Evolutionary conservation across 2,329 filamentous ascomycete species (phyloP).

Genomic region (Sporothrix protearum): DNA sequence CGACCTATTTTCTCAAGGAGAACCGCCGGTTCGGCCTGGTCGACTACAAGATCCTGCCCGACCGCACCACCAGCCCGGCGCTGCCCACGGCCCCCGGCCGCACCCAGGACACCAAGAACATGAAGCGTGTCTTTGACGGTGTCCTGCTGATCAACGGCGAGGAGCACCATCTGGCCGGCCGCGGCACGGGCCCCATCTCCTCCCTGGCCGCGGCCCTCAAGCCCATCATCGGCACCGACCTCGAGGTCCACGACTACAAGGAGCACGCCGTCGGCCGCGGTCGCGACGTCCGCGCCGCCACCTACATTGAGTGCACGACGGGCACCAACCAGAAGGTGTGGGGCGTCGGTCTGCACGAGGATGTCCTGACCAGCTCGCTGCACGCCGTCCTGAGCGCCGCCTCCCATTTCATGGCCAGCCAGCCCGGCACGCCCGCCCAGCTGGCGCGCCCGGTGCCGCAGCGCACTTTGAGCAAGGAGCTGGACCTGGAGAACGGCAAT

Average conservation of each 20-base stretch:
- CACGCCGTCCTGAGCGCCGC: conserved; percentile 82
- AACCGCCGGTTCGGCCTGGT: conserved; percentile 83
- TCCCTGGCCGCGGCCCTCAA: conserved; percentile 78
- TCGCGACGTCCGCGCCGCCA: conserved; percentile 83
- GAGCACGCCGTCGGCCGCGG: conserved; percentile 87
- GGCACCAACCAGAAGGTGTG: conserved; percentile 70
- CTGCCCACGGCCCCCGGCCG: conserved; percentile 62
- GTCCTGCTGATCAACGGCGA: conserved; percentile 76
- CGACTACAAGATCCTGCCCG: conserved; percentile 86
- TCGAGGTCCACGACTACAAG: conserved; percentile 93
- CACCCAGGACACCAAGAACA: conserved; percentile 71
- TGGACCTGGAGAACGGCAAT: conserved; percentile 35
- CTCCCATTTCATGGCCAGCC: conserved; percentile 71
- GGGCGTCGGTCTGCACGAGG: conserved; percentile 89
- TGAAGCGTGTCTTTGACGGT: conserved; percentile 79
- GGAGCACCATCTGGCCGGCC: conserved; percentile 74
- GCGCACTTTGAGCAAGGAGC: conserved; percentile 43
- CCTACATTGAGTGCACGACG: conserved; percentile 85
- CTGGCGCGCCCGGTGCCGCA: conserved; percentile 57
- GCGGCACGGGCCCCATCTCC: conserved; percentile 87
- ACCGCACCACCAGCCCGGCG: conserved; percentile 72
- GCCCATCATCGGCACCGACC: conserved; percentile 67
- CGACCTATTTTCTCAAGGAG: conserved; percentile 77
- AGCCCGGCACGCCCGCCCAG: conserved; percentile 58
- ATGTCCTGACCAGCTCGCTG: conserved; percentile 85